Evolutionary conservation across 768 basidiomycete species (phyloP), one percentile per base, ranked within the genome.

Genomic region (Tephrocybe sp.): DNA sequence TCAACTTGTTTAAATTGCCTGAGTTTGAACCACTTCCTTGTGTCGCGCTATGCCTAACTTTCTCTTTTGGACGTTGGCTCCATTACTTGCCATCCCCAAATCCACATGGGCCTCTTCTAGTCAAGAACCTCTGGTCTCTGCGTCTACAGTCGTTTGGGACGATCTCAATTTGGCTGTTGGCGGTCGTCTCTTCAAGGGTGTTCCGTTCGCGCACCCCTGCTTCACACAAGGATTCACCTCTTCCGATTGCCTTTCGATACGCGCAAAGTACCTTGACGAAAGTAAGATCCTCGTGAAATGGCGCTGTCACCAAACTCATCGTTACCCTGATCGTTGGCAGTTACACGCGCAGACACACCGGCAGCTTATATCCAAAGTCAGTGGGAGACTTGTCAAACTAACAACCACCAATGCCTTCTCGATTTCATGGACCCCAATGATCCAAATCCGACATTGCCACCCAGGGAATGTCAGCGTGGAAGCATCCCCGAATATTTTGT

Each of bases 351-450:
- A 22, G 54, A 54, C 21, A n/a, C 31, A 5, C 58, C 66, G 5
- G 58, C 61, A 18, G 66, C 56, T 4, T 71, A 68, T 46, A 68
- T 70, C 25, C 64, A 68, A 50, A 59, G 73, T 0, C 77, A 83
- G 53, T 82, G 77, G 77, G 82, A 81, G 52, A 77, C 77, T 1
- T 84, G 83, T 58, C 79, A 82, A 61, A 47, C 62, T 9, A 69
- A 67, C 7, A 66, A 69, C 6, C 67, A 73, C 13, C 69, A 72
- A 28, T 83, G 83, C 54, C 63, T 79, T 1, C 69, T 83, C 5
- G 72, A 79, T 58, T 75, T 56, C 48, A 51, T 55, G 7, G 44
- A 67, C 32, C 67, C 73, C 0, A 52, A 65, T 18, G 64, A 75
- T 8, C 42, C 35, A 5, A 48, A 63, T 1, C 60, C 60, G 1